phyloP scores from a whole-genome alignment of 257 asterid species.

The Cynanchum wilfordii region DNA sequence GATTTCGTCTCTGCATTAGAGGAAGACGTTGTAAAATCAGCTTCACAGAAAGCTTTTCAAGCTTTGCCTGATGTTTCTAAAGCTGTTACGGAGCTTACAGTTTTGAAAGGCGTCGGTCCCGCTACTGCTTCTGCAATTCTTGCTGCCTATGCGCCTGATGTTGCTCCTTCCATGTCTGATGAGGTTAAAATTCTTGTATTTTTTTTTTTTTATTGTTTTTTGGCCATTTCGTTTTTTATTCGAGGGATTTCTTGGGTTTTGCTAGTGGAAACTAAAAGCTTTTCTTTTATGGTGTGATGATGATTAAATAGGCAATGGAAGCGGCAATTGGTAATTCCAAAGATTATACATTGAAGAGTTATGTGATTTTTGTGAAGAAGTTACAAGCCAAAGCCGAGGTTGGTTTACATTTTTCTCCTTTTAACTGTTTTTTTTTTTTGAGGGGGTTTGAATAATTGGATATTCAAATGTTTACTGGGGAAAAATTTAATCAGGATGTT shows the following conservation, averaged over 20 bases:
- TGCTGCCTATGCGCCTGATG: slow-evolving; percentile 77
- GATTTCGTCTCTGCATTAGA: slow-evolving; percentile 57
- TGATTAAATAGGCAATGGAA: slow-evolving; percentile 54
- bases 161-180: slow-evolving; percentile 89
- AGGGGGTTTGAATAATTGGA: background rate
- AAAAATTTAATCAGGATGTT: too few species aligned
- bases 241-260: background rate
- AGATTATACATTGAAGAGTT: slow-evolving; percentile 75
- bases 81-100: slow-evolving; percentile 62
- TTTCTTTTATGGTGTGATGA: slow-evolving; percentile 1
- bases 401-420: slow-evolving; percentile 14
- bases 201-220: too few species aligned
- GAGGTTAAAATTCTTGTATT: slow-evolving; percentile 38
- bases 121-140: slow-evolving; percentile 94
- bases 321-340: slow-evolving; percentile 63
- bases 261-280: background rate
- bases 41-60: slow-evolving; percentile 67
- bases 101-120: slow-evolving; percentile 83
- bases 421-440: background rate
- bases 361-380: slow-evolving; percentile 55
- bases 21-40: slow-evolving; percentile 54
- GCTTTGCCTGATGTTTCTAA: slow-evolving; percentile 58
- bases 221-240: background rate
- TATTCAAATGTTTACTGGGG: slow-evolving; percentile 1
- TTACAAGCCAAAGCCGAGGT: slow-evolving; percentile 70